Evolutionary conservation across 768 basidiomycete species (phyloP).

Genomic region (Trichaptum fuscoviolaceum): DNA sequence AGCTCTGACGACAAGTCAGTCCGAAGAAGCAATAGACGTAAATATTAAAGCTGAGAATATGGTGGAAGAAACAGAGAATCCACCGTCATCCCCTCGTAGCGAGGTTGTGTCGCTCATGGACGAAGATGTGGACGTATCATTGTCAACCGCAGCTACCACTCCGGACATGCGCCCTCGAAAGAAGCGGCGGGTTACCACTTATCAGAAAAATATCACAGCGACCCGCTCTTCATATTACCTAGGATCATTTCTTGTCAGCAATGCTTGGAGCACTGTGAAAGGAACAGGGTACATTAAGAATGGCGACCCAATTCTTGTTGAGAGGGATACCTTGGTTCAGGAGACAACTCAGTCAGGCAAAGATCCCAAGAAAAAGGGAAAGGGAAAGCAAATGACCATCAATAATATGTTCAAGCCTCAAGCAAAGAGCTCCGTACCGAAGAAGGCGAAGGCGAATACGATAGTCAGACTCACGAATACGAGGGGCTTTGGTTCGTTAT

Average conservation of each 20-base stretch:
- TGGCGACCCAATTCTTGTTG: constrained; percentile 55
- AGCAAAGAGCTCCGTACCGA: constrained; percentile 34
- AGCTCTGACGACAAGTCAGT: neutral
- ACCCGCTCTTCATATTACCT: constrained; percentile 34
- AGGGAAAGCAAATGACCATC: constrained; percentile 50
- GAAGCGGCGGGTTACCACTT: constrained; percentile 2
- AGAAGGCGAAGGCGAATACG: constrained; percentile 54
- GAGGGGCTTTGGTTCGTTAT: constrained; percentile 54
- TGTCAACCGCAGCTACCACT: constrained; percentile 9
- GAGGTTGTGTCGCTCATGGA: neutral
- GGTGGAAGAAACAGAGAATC: neutral
- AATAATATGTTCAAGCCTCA: constrained; percentile 61
- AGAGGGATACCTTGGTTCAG: constrained; percentile 33
- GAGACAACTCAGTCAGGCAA: constrained; percentile 30
- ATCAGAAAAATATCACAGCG: neutral
- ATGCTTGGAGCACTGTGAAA: constrained; percentile 76
- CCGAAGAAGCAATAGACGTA: neutral
- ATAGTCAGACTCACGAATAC: constrained; percentile 64
- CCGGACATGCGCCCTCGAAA: constrained; percentile 9
- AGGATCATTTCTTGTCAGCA: constrained; percentile 62
- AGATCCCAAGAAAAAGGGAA: constrained; percentile 19
- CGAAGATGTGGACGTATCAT: neutral
- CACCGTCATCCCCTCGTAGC: neutral
- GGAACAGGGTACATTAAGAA: constrained; percentile 65
- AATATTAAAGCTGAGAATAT: neutral